Percentiles rank a stretch among this genome's conserved stretches.
Conservation (phyloP, 2,329 filamentous ascomycete genomes). For the Phialocephala sp. region DNA sequence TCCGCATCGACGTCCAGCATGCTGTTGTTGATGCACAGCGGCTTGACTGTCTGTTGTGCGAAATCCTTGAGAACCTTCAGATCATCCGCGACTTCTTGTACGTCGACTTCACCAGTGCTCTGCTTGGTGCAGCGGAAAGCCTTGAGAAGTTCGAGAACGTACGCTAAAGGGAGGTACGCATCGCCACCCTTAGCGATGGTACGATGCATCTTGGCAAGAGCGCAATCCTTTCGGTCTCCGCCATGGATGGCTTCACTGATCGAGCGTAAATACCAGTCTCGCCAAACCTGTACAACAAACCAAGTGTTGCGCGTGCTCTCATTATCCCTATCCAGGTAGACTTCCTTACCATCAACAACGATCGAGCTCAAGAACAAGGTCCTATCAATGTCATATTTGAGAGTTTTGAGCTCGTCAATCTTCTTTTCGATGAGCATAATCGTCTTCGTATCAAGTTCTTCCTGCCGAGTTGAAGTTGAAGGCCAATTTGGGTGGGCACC, state of each 20-base stretch:
- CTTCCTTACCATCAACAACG: constrained; percentile 6
- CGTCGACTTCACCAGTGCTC: neutral
- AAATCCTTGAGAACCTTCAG: constrained; percentile 32
- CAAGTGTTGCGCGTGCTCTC: constrained; percentile 38
- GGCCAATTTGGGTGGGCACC: constrained; percentile 32
- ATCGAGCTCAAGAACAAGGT: constrained; percentile 29
- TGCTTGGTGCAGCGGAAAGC: neutral
- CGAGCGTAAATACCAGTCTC: constrained; percentile 34
- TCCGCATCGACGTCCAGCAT: constrained; percentile 31
- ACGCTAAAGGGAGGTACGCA: constrained; percentile 30
- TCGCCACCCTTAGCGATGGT: constrained; percentile 31
- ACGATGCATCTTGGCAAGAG: constrained; percentile 30
- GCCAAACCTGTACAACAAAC: constrained; percentile 34
- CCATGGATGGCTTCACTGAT: constrained; percentile 11
- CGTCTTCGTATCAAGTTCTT: neutral
- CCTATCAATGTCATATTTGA: constrained; percentile 21
- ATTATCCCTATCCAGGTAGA: constrained; percentile 11
- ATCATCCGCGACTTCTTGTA: constrained; percentile 22
- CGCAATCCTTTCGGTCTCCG: constrained; percentile 1
- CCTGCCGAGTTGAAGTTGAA: constrained; percentile 9
- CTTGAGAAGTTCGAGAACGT: constrained; percentile 14
- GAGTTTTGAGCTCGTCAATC: constrained; percentile 16
- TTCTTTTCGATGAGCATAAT: constrained; percentile 26
- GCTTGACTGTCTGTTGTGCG: constrained; percentile 29
- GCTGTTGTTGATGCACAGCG: constrained; percentile 32